Evolutionary conservation across 805 yeast genomes (phyloP).

Genomic region (Schizosaccharomyces cryophilus): DNA sequence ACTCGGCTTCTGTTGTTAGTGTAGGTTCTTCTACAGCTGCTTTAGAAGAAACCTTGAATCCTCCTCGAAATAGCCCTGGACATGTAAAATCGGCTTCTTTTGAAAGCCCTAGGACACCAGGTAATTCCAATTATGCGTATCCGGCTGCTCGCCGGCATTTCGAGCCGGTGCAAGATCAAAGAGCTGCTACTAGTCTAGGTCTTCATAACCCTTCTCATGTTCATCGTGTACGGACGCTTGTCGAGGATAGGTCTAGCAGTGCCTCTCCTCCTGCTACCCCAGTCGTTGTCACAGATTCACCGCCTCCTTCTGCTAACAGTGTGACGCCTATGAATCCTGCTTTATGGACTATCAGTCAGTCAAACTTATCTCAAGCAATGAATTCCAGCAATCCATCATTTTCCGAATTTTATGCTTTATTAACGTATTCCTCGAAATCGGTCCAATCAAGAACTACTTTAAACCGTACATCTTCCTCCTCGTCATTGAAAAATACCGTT

Average conservation of each 20-base stretch:
- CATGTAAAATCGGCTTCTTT: too few relatives aligned
- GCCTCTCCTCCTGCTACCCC: not conserved
- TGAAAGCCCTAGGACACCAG: too few relatives aligned
- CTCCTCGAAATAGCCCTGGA: too few relatives aligned
- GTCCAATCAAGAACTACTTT: not conserved
- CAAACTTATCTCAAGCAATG: not conserved
- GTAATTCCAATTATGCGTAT: too few relatives aligned
- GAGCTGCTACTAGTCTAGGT: not conserved
- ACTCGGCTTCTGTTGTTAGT: not conserved
- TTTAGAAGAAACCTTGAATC: too few relatives aligned
- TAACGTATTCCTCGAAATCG: not conserved
- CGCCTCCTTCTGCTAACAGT: not conserved
- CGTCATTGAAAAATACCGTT: not conserved
- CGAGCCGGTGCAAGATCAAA: not conserved
- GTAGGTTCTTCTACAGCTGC: not conserved
- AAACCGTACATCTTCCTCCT: not conserved
- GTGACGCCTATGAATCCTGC: not conserved
- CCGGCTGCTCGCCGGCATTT: too few relatives aligned
- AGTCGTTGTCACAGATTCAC: not conserved
- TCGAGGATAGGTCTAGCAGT: not conserved
- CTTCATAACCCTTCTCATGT: not conserved
- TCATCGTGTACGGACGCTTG: not conserved
- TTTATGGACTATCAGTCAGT: too few relatives aligned
- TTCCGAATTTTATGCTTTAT: not conserved
- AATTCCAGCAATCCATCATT: not conserved